Evolutionary conservation across 306 rosid species (phyloP).

Genomic region (Fragaria nilgerrensis): DNA sequence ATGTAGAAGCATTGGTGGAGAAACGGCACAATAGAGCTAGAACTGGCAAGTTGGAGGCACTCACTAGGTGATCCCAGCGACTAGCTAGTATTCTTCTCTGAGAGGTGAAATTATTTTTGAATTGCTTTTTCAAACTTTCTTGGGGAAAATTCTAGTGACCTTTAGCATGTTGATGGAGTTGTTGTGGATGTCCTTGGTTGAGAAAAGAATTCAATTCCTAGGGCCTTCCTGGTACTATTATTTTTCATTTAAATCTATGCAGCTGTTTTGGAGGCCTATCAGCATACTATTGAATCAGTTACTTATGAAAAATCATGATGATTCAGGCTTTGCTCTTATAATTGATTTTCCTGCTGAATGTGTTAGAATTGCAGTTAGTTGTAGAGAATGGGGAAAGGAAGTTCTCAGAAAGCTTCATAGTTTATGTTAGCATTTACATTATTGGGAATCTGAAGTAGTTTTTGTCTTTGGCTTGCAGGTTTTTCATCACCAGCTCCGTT

Average conservation of each 20-base stretch:
- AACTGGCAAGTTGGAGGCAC: not conserved
- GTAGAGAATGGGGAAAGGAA: conserved; percentile 8
- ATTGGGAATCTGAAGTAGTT: conserved; percentile 4
- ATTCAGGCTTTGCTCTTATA: not conserved
- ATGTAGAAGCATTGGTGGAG: not conserved
- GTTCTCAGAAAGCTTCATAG: not conserved
- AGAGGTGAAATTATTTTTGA: not conserved
- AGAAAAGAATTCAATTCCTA: not conserved
- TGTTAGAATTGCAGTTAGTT: not conserved
- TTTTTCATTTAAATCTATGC: not conserved
- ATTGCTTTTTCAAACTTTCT: not conserved
- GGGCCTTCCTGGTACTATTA: not conserved
- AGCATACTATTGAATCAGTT: not conserved
- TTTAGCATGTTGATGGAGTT: not conserved
- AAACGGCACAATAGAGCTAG: not conserved
- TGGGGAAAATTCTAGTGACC: not conserved
- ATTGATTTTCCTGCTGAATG: not conserved
- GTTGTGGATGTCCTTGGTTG: not conserved
- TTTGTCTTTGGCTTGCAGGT: conserved; percentile 62
- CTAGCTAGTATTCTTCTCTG: not conserved
- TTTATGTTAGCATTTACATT: conserved; percentile 8
- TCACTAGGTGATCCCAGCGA: not conserved
- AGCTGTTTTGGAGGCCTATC: not conserved
- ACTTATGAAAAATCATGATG: not conserved
- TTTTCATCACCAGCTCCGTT: conserved; percentile 87